Evolutionary conservation across 768 basidiomycete genomes (phyloP), one percentile per base, ranked within the genome.

Genomic region (Boletus edulis): DNA sequence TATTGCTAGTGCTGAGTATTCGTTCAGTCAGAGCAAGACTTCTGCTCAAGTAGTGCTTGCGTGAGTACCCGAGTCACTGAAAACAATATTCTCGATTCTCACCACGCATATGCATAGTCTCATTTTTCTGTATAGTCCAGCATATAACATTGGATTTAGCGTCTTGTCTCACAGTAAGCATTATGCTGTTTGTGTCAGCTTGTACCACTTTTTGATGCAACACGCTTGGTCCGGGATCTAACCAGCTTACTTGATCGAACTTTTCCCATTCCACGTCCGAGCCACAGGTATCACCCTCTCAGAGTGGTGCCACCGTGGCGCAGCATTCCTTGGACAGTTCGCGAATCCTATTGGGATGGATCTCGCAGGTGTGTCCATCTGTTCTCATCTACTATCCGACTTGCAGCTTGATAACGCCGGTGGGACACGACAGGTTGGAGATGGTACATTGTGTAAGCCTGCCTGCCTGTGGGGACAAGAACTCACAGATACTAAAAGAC

Each of bases 231-330:
- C n/a, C n/a, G n/a, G 5, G 34, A 31, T 9, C 4, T 24, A 8
- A 42, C 34, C 60, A 49, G 39, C 49, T 8, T 49, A 17, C 32
- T 42, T 85, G 56, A 82, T 85, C n/a, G 85, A 86, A 59, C 64
- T 86, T 29, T 86, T 86, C 75, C 84, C 85, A 0, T 86, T 75
- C 70, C 79, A 82, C 55, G 76, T 77, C 31, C 81, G 85, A 55
- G 78, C 84, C 2, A 81, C 78, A 64, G 85, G 85, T 37, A 78
- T 86, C 51, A 70, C 83, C 5, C 61, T 85, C 22, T 85, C 81
- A 73, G 81, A 85, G 59, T 81, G 77, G 75, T 82, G 78, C 66
- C 73, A 78, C 43, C 78, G 83, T 14, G 67, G 74, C 1, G 54
- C 29, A 7, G 50, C 18, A 24, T 65, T 64, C 29, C 4, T 59